These are phyloP conservation scores for Puccinia triticina DNA, from an alignment of 1,284 basidiomycete genomes.

Conservation along the genomic window DNA sequence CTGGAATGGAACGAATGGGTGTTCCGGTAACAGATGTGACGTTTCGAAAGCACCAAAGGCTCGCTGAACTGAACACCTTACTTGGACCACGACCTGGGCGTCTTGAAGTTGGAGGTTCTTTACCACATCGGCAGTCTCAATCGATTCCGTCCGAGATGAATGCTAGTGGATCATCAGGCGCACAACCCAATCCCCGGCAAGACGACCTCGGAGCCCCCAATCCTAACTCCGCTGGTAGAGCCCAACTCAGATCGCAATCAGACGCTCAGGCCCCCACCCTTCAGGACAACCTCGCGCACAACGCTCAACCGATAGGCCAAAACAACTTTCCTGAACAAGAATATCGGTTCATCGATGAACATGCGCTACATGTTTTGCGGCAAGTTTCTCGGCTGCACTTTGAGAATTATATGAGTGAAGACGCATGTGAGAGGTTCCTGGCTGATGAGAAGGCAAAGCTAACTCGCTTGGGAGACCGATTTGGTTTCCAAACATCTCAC, in stretches of 20 bases:
- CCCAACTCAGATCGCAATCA: background rate
- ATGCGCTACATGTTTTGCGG: background rate
- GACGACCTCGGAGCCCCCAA: no score
- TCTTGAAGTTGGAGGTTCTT: background rate
- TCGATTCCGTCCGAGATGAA: background rate
- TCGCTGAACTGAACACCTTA: background rate
- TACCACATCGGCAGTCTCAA: background rate
- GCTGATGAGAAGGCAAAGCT: background rate
- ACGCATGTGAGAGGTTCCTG: no score
- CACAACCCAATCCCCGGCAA: no score
- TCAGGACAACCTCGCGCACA: background rate
- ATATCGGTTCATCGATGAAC: background rate
- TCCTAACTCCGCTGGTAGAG: no score
- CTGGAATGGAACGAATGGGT: background rate
- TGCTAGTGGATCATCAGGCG: background rate
- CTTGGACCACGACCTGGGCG: background rate
- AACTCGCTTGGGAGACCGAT: background rate
- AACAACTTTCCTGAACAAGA: background rate
- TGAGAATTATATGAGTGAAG: background rate
- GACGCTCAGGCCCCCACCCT: no score
- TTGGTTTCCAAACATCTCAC: background rate
- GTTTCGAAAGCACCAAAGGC: conserved; percentile 5
- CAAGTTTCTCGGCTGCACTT: background rate
- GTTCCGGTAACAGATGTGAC: background rate
- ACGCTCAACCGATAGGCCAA: background rate